Conservation (phyloP, 129 eudicot species). For the Artemisia argyi region DNA sequence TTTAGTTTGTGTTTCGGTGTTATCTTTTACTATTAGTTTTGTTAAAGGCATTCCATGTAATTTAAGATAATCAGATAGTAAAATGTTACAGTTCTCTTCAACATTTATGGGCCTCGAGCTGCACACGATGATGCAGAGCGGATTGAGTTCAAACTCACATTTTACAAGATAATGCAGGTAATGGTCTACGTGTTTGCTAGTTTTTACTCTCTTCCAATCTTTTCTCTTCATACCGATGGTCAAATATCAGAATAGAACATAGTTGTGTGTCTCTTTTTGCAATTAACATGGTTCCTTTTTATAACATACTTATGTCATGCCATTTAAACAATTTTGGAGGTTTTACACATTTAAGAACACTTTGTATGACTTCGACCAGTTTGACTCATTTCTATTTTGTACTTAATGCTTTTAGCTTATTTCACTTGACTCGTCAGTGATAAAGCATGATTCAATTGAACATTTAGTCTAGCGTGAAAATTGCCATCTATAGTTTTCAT, state of each 20-base stretch:
- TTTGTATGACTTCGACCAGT: too few species aligned
- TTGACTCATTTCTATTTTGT: too few species aligned
- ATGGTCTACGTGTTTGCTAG: neutral
- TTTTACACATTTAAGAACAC: too few species aligned
- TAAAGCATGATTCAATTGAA: too few species aligned
- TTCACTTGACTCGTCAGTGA: neutral
- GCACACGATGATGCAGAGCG: conserved; percentile 73
- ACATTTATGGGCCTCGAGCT: conserved; percentile 95
- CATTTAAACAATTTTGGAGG: too few species aligned
- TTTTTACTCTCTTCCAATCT: neutral
- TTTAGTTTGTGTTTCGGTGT: neutral
- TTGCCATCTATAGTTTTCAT: neutral
- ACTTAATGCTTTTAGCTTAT: neutral
- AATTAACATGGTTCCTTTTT: too few species aligned
- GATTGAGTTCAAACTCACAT: conserved; percentile 70
- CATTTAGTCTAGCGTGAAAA: neutral
- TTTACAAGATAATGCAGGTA: conserved; percentile 85
- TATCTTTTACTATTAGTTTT: conserved; percentile 8
- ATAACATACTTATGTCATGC: too few species aligned
- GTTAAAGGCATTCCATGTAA: neutral
- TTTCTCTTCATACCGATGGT: neutral
- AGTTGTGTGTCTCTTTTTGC: too few species aligned
- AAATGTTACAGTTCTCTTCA: conserved; percentile 77
- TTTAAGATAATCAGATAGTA: conserved; percentile 5
- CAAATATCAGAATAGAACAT: too few species aligned